Evolutionary conservation across 2,329 filamentous ascomycete species (phyloP), one percentile per base, ranked within the genome.

Genomic region (Alternaria alternata): DNA sequence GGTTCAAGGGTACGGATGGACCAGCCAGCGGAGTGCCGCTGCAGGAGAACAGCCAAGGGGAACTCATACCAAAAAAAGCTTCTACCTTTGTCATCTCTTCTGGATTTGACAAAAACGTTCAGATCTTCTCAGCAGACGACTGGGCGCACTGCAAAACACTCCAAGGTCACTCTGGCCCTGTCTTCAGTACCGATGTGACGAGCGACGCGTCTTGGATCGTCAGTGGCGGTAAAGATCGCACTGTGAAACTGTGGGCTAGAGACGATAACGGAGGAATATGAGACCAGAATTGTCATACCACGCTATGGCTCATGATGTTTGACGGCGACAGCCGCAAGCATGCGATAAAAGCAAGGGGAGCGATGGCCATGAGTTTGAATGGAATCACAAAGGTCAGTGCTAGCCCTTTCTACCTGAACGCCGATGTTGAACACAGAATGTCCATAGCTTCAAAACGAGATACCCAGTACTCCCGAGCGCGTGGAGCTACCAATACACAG

Each of bases 101-200:
- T 68, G 95, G 95, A 0, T 98, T 98, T 74, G 95, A 99, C 81
- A 93, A 91, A 77, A 94, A 93, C 69, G 91, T 99, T 79, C 97
- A 97, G 76, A 86, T 99, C 68, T 98, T 96, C 80, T 97, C 93
- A 7, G 93, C 93, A 2, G 95, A 99, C 76, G 94, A 99, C 80
- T 99, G 95, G 94, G 90, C 91, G 1, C 81, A 96, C 59, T 88
- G 94, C 62, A 96, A 96, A 80, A 92, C 89, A 16, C 82, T 99
- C 59, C 92, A 90, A 69, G 95, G 94, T 0, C 95, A 99, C 79
- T 93, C 93, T 1, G 94, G 93, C 2, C 95, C 96, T 41, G 94
- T 99, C 11, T 87, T 96, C 53, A 96, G 93, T 68, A 91, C 93
- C 12, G 95, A 99, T 81, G 88, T 97, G 54, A 96, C 91, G 73